phyloP scores from a whole-genome alignment of 345 rosid species.

The Gossypium turneri region DNA sequence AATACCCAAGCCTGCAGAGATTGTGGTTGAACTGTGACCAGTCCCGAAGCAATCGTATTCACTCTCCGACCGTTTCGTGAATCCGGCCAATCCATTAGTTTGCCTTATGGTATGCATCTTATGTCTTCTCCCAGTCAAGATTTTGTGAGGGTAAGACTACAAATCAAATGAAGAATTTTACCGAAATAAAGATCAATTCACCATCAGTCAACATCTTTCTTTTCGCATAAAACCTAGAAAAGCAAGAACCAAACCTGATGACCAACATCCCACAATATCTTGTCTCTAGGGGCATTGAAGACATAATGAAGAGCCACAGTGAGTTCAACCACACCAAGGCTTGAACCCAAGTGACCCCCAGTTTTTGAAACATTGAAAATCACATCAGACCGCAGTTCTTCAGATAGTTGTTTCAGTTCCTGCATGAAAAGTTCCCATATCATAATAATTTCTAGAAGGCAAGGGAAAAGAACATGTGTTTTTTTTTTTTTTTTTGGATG shows the following conservation, averaged over 20 bases:
- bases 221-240: not conserved
- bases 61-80: constrained; percentile 86
- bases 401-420: constrained; percentile 86
- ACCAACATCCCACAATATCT: constrained; percentile 95
- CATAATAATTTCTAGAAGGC: not conserved
- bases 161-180: constrained; percentile 8
- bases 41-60: constrained; percentile 93
- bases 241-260: constrained; percentile 62
- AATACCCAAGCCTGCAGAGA: constrained; percentile 92
- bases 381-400: constrained; percentile 88
- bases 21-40: constrained; percentile 91
- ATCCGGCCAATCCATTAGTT: constrained; percentile 84
- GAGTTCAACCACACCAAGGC: constrained; percentile 98
- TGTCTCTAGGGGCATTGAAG: constrained; percentile 85
- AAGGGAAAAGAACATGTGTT: not conserved
- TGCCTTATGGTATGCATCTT: constrained; percentile 89
- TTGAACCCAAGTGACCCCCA: constrained; percentile 94
- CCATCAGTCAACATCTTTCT: not conserved
- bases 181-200: not conserved
- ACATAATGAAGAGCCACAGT: constrained; percentile 97
- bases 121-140: constrained; percentile 89
- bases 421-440: constrained; percentile 17
- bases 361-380: constrained; percentile 87
- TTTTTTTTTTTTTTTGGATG: too few species aligned
- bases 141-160: constrained; percentile 94